Base-by-base conservation (phyloP, 2,329 filamentous ascomycete species). In the Chrysosporium queenslandicum region DNA sequence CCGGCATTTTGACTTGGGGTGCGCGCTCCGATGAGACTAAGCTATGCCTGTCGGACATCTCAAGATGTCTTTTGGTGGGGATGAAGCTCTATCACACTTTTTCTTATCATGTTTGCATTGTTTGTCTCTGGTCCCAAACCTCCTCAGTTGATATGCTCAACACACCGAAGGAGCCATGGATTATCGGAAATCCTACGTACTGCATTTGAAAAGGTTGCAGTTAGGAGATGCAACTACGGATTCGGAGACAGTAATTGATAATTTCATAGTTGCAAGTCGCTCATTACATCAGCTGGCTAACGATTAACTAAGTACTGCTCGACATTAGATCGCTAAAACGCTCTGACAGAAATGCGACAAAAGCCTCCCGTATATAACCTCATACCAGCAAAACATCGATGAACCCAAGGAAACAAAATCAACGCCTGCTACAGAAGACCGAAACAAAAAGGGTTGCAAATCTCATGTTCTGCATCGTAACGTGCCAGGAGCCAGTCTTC, bases 101-200 rank as follows among this genome's bases (percentile, higher is more conserved):
- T 39, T 39, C 36, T 37, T 48, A 39, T 48, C 46, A n/a, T 29
- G 36, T 49, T 49, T 49, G 46, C 46, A 29, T 29, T 41, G 46
- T 49, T 41, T 49, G 42, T 16, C 25, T 41, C 18, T n/a, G n/a
- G n/a, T n/a, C n/a, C n/a, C n/a, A 41, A 11, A 12, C 37, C 16
- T 21, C 39, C 4, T 41, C 18, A 23, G 25, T 20, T 8, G 18
- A n/a, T n/a, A n/a, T 16, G 14, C n/a, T 40, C n/a, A 23, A n/a
- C n/a, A n/a, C n/a, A n/a, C n/a, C n/a, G n/a, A n/a, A n/a, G n/a
- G n/a, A n/a, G n/a, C n/a, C n/a, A n/a, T n/a, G n/a, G 25, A 23
- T 11, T 23, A 20, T 40, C 11, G 4, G 12, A 34, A 30, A 30
- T 5, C 27, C 27, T 30, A n/a, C n/a, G n/a, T n/a, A n/a, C n/a